Evolutionary conservation across 176 grass and related monocot species (phyloP).

Genomic region (Carex kokanica): DNA sequence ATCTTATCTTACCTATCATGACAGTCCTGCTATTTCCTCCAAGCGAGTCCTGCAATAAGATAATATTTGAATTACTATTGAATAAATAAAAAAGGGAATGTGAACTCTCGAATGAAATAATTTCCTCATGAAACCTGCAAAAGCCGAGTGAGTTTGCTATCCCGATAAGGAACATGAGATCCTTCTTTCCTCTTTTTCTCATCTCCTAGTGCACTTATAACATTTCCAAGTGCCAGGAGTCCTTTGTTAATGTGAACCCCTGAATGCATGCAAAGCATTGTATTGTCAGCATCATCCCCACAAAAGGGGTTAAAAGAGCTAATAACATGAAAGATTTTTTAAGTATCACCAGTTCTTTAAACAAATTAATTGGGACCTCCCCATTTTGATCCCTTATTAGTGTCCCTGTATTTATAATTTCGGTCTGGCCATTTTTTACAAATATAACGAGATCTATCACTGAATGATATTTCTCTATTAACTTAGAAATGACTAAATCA

Average conservation of each 20-base stretch:
- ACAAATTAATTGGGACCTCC: not conserved
- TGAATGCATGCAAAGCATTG: slow-evolving; percentile 34
- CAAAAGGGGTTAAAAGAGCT: not conserved
- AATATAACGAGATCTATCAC: not conserved
- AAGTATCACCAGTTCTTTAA: not conserved
- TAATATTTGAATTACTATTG: slow-evolving; percentile 22
- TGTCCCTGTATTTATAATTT: not conserved
- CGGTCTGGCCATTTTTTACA: not conserved
- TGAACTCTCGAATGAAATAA: not conserved
- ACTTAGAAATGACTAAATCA: not conserved
- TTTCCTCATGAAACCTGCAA: slow-evolving; percentile 56
- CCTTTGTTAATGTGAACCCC: slow-evolving; percentile 99
- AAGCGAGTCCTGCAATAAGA: slow-evolving; percentile 68
- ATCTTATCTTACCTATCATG: slow-evolving; percentile 78
- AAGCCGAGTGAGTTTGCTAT: slow-evolving; percentile 98
- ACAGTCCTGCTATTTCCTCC: slow-evolving; percentile 99
- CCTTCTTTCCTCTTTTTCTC: slow-evolving; percentile 99
- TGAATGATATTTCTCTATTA: not conserved
- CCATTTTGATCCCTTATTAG: too few relatives aligned
- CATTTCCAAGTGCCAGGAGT: slow-evolving; percentile 93
- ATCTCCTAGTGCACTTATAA: slow-evolving; percentile 98
- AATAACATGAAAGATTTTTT: not conserved
- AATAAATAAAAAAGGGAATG: not conserved
- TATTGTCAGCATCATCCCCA: not conserved
- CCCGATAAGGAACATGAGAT: slow-evolving; percentile 86